A percentile compares a stretch with the other conserved stretches of the same genome.
phyloP scores from a whole-genome alignment of 176 grass and related monocot species.

The Eremochloa ophiuroides region DNA sequence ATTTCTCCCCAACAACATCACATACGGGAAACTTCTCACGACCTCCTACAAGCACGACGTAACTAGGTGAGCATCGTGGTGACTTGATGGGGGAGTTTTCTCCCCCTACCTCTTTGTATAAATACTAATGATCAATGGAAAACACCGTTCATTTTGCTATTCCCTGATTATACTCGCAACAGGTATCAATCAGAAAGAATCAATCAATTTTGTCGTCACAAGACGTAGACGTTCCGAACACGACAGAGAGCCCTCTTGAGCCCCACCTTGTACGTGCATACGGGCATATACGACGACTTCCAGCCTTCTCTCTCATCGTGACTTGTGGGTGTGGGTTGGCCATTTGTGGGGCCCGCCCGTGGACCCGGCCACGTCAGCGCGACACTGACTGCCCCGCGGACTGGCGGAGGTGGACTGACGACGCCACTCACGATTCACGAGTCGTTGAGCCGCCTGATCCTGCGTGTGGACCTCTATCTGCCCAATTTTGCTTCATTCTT shows the following conservation, averaged over 20 bases:
- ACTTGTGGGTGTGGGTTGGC: neutral
- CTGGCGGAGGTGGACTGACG: neutral
- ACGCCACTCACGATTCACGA: neutral
- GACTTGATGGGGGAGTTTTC: no score
- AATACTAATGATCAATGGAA: no score
- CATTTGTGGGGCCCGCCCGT: neutral
- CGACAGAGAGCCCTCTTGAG: neutral
- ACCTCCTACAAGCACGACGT: no score
- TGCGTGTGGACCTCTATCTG: neutral
- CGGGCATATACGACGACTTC: neutral
- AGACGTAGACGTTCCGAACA: neutral
- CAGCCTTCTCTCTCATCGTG: neutral
- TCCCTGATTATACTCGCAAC: no score
- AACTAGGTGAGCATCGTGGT: no score
- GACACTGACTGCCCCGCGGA: neutral
- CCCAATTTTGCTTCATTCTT: no score
- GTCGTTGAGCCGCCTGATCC: neutral
- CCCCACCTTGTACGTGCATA: neutral
- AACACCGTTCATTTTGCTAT: no score
- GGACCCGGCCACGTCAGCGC: conserved; percentile 27
- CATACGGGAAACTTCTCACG: no score
- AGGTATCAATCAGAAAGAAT: no score
- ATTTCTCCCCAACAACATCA: no score
- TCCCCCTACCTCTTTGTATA: no score
- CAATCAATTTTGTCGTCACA: neutral